Evolutionary conservation across 2,329 filamentous ascomycete species (phyloP).

Genomic region (Paraphaeosphaeria minitans): DNA sequence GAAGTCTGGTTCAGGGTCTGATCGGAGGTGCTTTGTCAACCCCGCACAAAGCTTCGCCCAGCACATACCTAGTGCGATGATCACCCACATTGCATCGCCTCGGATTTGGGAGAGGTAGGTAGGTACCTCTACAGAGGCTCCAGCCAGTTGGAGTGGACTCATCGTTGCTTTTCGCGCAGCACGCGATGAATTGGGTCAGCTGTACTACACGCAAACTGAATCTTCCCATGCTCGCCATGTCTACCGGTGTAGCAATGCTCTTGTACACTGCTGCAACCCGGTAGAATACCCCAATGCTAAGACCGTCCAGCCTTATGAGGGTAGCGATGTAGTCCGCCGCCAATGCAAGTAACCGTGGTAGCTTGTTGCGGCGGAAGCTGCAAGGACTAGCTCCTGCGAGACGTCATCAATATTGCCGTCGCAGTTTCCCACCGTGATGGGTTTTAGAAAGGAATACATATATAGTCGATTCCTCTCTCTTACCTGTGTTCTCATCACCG

Average conservation of each 20-base stretch:
- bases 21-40: neutral
- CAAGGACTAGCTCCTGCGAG: conserved; percentile 12
- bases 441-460: neutral
- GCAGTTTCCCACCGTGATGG: conserved; percentile 4
- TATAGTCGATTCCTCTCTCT: neutral
- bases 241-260: neutral
- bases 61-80: neutral
- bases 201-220: neutral
- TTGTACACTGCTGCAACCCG: neutral
- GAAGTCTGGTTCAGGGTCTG: neutral
- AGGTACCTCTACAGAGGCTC: neutral
- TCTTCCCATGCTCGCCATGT: neutral
- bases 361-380: conserved; percentile 9
- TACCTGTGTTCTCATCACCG: neutral
- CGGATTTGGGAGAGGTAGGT: neutral
- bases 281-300: too few relatives aligned
- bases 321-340: neutral
- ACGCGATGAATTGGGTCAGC: neutral
- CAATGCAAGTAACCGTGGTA: conserved; percentile 9
- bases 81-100: neutral
- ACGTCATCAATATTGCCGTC: conserved; percentile 7
- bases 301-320: neutral
- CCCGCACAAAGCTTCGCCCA: neutral
- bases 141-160: neutral
- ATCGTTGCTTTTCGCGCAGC: neutral